Evolutionary conservation across 2,329 filamentous ascomycete species (phyloP).

Genomic region (Talaromyces sp.): DNA sequence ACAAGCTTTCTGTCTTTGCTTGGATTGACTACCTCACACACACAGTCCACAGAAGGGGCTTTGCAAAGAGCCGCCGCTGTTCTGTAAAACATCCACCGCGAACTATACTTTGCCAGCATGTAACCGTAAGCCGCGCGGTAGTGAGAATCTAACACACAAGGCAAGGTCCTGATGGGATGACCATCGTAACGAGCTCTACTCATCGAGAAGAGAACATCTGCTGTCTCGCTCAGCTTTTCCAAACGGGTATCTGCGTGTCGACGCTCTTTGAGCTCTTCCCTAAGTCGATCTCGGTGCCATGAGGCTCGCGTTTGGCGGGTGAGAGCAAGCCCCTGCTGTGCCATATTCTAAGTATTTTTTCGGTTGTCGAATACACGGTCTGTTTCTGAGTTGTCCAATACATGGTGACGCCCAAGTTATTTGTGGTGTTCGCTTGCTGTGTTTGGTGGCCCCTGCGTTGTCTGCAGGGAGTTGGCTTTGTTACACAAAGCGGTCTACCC

Average conservation of each 20-base stretch:
- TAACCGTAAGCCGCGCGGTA: slow-evolving; percentile 32
- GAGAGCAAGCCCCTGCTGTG: slow-evolving; percentile 26
- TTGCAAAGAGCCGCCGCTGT: slow-evolving; percentile 28
- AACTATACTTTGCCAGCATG: slow-evolving; percentile 41
- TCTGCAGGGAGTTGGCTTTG: no score
- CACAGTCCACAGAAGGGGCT: slow-evolving; percentile 13
- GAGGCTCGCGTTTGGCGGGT: slow-evolving; percentile 24
- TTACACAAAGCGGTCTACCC: no score
- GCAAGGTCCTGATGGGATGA: slow-evolving; percentile 23
- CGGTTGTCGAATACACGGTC: background rate
- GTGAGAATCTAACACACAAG: slow-evolving; percentile 15
- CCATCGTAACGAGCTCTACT: slow-evolving; percentile 37
- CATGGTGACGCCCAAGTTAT: no score
- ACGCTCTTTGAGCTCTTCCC: slow-evolving; percentile 35
- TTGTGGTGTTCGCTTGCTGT: no score
- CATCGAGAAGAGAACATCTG: slow-evolving; percentile 40
- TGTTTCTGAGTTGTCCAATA: background rate
- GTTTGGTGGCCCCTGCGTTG: no score
- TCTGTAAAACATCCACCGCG: slow-evolving; percentile 38
- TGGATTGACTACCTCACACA: slow-evolving; percentile 43
- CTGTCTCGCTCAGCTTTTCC: slow-evolving; percentile 38
- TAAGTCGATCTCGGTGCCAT: slow-evolving; percentile 37
- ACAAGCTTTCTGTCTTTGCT: slow-evolving; percentile 28
- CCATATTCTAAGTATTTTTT: background rate
- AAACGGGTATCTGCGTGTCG: slow-evolving; percentile 22